Evolutionary conservation across 805 yeast species (phyloP).

Genomic region (Danielia oregonensis): DNA sequence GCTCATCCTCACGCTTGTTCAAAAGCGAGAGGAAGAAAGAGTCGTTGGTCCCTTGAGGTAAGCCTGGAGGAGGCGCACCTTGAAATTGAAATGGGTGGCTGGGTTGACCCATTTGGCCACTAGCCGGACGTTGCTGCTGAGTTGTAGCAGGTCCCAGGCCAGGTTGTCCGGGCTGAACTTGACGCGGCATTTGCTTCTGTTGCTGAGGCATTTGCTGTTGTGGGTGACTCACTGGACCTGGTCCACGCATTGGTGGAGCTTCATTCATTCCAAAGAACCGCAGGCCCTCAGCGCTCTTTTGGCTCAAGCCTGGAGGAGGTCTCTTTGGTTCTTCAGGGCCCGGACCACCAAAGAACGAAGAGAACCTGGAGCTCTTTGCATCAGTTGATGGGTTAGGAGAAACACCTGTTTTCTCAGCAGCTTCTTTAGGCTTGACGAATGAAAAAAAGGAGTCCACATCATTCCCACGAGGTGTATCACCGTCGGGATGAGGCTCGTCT

Average conservation of each 20-base stretch:
- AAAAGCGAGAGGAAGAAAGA: conserved; percentile 47
- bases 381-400: conserved; percentile 11
- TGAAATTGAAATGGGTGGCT: too few relatives aligned
- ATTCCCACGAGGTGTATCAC: conserved; percentile 19
- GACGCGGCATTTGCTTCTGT: too few relatives aligned
- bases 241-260: not conserved
- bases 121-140: not conserved
- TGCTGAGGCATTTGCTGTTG: conserved; percentile 1
- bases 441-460: conserved; percentile 44
- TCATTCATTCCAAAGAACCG: not conserved
- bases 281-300: not conserved
- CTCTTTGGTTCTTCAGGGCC: not conserved
- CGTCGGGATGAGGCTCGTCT: conserved; percentile 20
- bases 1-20: conserved; percentile 21
- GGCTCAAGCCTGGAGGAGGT: not conserved
- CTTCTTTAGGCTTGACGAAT: conserved; percentile 31
- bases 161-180: too few relatives aligned
- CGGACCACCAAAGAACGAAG: conserved; percentile 26
- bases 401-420: conserved; percentile 7
- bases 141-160: too few relatives aligned
- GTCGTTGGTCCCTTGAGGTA: conserved; percentile 26
- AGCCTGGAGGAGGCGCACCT: conserved; percentile 4
- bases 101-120: too few relatives aligned
- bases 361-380: conserved; percentile 33
- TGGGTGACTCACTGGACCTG: not conserved